phyloP scores from a whole-genome alignment of 2,329 filamentous ascomycete genomes.

The Fonsecaea erecta region DNA sequence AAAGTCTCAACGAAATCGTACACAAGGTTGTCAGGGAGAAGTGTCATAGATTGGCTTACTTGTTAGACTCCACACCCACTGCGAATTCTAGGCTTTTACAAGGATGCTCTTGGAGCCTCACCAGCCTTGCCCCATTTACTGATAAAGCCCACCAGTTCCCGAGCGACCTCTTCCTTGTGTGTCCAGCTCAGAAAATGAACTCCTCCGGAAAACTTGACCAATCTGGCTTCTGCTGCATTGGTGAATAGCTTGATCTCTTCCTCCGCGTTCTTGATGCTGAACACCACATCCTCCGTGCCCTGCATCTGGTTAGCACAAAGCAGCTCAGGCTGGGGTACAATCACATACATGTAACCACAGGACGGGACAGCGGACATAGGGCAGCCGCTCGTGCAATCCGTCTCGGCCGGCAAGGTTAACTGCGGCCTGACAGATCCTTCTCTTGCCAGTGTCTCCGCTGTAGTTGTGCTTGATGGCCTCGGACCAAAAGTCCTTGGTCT shows the following conservation, averaged over 20 bases:
- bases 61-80: neutral
- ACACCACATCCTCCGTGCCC: conserved; percentile 50
- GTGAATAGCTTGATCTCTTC: conserved; percentile 56
- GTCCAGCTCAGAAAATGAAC: conserved; percentile 56
- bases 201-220: conserved; percentile 53
- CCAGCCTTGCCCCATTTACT: neutral
- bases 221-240: conserved; percentile 48
- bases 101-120: conserved; percentile 29
- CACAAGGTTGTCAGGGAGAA: too few relatives aligned
- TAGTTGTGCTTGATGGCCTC: conserved; percentile 53
- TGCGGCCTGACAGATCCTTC: conserved; percentile 53
- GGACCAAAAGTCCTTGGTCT: conserved; percentile 51
- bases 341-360: conserved; percentile 53
- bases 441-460: conserved; percentile 54
- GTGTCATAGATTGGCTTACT: neutral
- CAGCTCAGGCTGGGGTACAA: neutral
- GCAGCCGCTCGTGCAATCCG: conserved; percentile 51
- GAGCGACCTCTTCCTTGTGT: conserved; percentile 52
- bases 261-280: conserved; percentile 48
- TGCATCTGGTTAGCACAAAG: conserved; percentile 31
- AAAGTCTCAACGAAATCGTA: too few relatives aligned
- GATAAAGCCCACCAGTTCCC: conserved; percentile 47
- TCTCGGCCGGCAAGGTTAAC: conserved; percentile 56
- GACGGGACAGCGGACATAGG: conserved; percentile 57
- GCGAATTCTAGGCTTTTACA: neutral